Conservation (phyloP, 331 rosid species). For the Malus hybrid region DNA sequence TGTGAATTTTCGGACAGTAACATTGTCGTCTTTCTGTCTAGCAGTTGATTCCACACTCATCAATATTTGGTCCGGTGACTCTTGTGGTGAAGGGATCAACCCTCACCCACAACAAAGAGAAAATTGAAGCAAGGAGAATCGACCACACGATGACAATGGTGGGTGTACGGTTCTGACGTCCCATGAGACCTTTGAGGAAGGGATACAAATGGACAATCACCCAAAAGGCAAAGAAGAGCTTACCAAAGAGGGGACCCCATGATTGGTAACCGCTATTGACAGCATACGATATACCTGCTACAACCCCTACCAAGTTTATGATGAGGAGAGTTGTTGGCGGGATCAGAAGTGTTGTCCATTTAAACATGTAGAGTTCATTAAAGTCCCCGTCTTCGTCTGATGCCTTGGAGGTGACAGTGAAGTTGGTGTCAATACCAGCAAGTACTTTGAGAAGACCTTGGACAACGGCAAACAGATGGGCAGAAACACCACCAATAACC, state of each 20-base stretch:
- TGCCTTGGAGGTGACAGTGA: constrained; percentile 96
- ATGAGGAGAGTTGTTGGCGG: constrained; percentile 99
- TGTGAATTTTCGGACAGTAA: not conserved
- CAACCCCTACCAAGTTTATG: constrained; percentile 87
- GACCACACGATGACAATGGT: constrained; percentile 98
- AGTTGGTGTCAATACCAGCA: constrained; percentile 93
- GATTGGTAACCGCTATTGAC: constrained; percentile 71
- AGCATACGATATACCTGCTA: constrained; percentile 93
- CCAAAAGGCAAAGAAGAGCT: constrained; percentile 98
- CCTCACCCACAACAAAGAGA: constrained; percentile 89
- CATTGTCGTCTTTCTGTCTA: constrained; percentile 19
- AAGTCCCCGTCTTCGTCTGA: constrained; percentile 90
- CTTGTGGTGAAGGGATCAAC: constrained; percentile 77
- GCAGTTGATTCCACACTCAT: constrained; percentile 95
- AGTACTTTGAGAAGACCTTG: constrained; percentile 98
- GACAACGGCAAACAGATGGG: constrained; percentile 90
- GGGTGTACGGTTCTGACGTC: constrained; percentile 93
- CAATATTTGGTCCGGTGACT: constrained; percentile 76
- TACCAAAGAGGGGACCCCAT: constrained; percentile 44
- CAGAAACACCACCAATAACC: constrained; percentile 45
- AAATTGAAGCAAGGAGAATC: constrained; percentile 85
- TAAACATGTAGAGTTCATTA: constrained; percentile 84
- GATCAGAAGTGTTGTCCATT: constrained; percentile 98
- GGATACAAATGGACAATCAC: constrained; percentile 97
- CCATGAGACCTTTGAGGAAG: constrained; percentile 99